Conservation (phyloP, 805 yeast species). For the Zygosaccharomyces rouxii region DNA sequence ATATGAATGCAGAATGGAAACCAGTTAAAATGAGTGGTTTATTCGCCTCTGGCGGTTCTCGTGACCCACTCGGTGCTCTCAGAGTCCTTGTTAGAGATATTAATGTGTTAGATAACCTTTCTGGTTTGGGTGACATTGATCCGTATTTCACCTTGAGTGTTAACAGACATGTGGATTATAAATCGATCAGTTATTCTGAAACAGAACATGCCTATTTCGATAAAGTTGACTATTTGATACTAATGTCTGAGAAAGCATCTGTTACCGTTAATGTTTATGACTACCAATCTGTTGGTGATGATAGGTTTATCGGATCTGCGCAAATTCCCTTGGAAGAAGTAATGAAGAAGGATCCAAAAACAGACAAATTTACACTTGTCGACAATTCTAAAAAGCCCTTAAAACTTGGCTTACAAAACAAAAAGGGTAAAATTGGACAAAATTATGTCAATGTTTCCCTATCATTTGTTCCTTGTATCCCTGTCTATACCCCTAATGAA, state of each 20-base stretch:
- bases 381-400: constrained; percentile 49
- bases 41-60: constrained; percentile 40
- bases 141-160: constrained; percentile 62
- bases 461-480: constrained; percentile 61
- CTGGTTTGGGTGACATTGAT: constrained; percentile 68
- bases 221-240: constrained; percentile 55
- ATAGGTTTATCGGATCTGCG: constrained; percentile 59
- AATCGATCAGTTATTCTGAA: constrained; percentile 51
- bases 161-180: constrained; percentile 54
- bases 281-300: constrained; percentile 58
- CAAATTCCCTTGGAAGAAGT: constrained; percentile 45
- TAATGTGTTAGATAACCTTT: constrained; percentile 46
- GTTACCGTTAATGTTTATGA: constrained; percentile 59
- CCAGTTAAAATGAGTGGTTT: constrained; percentile 56
- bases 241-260: constrained; percentile 56
- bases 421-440: constrained; percentile 41
- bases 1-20: constrained; percentile 62
- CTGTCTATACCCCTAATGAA: constrained; percentile 59
- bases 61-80: constrained; percentile 57
- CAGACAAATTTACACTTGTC: constrained; percentile 45
- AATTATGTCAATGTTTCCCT: constrained; percentile 53
- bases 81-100: constrained; percentile 57
- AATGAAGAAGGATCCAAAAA: constrained; percentile 38
- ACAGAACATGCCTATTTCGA: constrained; percentile 56
- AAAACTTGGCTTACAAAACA: constrained; percentile 30